Base-by-base conservation (phyloP, 495 filamentous ascomycete genomes). In the Xylaria telfairii region DNA sequence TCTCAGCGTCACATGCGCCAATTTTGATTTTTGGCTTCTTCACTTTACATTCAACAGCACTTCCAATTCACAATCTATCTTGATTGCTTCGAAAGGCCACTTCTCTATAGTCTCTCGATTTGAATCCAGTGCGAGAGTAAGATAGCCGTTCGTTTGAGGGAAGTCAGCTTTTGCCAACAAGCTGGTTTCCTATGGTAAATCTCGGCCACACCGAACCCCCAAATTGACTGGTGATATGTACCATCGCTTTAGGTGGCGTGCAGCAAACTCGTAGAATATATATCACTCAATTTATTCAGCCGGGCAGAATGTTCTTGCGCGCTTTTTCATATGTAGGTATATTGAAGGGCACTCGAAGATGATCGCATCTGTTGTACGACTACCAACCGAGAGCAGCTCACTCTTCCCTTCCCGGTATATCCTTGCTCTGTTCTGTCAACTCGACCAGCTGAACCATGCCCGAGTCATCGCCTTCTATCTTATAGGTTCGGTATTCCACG, bases 401-500 rank as follows among this genome's bases (percentile, higher is more conserved):
- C 13, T 49, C 24, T 41, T 53, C 21, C 24, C 59, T 39, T 64
- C 30, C 49, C 34, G 69, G 69, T 65, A 57, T 59, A 13, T 65
- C 61, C 49, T 71, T 65, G 51, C 60, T 67, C 28, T 47, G 68
- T 42, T 47, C 63, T 44, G 26, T 69, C 17, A 80, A 69, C 72
- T 83, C 73, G 60, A 77, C 75, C 42, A 77, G 72, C 8, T 74
- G 73, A 26, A 74, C 73, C 30, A 79, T 79, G 24, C 79, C 81
- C 34, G 70, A 67, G 34, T 76, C 73, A 12, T 62, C 71, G 41
- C 76, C 65, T 44, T 78, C 80, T 37, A 85, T 82, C 2, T 84
- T 79, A 69, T 86, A 88, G 42, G 84, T 76, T 41, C 85, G 75
- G 72, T 80, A 87, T 69, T 88, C 86, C 6, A 83, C 84, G 73